Conservation (phyloP, 2,329 filamentous ascomycete species). For the Xenosphaeropsis pyriputrescens region DNA sequence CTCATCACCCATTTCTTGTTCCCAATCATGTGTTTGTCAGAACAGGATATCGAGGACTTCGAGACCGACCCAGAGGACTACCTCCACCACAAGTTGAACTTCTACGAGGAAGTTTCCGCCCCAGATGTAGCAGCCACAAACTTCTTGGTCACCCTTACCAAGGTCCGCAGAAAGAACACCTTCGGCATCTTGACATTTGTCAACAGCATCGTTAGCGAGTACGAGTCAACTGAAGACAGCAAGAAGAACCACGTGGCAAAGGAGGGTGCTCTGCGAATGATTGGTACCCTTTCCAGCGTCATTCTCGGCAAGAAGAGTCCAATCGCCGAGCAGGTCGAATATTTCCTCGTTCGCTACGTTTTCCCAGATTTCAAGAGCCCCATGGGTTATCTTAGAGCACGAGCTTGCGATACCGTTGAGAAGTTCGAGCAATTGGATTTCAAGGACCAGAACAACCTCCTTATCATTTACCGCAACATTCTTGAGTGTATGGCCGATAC, state of each 20-base stretch:
- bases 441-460: constrained; percentile 88
- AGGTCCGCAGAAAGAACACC: constrained; percentile 87
- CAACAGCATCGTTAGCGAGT: constrained; percentile 87
- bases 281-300: constrained; percentile 84
- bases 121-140: constrained; percentile 94
- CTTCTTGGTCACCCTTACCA: constrained; percentile 89
- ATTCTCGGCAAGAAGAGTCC: constrained; percentile 97
- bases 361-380: constrained; percentile 94
- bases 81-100: constrained; percentile 92
- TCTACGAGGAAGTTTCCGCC: constrained; percentile 91
- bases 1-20: constrained; percentile 92
- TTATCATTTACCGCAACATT: constrained; percentile 93
- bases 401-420: constrained; percentile 93
- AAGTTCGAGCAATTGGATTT: constrained; percentile 97
- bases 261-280: constrained; percentile 93
- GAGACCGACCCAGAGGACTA: constrained; percentile 93
- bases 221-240: constrained; percentile 69
- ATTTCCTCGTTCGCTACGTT: constrained; percentile 95
- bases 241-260: constrained; percentile 93
- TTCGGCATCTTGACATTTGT: constrained; percentile 91
- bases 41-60: constrained; percentile 89
- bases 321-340: constrained; percentile 93
- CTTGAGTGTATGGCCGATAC: constrained; percentile 91
- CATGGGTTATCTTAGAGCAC: constrained; percentile 82
- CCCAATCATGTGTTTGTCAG: constrained; percentile 81